Percentiles rank a stretch among this genome's conserved stretches.
phyloP scores from a whole-genome alignment of 2,329 filamentous ascomycete genomes.

The Ophiostoma pallidulum region DNA sequence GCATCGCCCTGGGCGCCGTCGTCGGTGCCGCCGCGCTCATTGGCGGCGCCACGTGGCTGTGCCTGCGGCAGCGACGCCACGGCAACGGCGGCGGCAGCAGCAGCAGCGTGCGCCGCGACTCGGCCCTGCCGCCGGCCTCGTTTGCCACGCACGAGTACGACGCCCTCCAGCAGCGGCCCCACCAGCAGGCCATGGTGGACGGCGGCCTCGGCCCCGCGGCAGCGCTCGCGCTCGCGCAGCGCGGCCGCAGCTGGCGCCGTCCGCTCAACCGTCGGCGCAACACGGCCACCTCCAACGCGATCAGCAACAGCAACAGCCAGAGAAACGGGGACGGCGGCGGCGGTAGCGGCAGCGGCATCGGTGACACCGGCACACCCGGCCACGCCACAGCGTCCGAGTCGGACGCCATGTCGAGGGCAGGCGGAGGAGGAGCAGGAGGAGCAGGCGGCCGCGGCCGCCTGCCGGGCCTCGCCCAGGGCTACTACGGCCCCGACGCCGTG shows the following conservation, averaged over 20 bases:
- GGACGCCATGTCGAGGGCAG: slow-evolving; percentile 25
- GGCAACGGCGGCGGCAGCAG: not conserved
- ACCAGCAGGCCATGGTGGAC: not conserved
- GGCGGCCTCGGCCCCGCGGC: not conserved
- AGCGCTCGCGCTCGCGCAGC: not conserved
- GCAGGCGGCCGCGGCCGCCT: slow-evolving; percentile 21
- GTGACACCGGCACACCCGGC: slow-evolving; percentile 10
- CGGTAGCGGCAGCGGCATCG: slow-evolving; percentile 15
- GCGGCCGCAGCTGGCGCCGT: slow-evolving; percentile 7
- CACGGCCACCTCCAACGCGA: slow-evolving; percentile 5
- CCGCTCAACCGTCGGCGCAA: slow-evolving; percentile 8
- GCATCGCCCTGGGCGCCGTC: slow-evolving; percentile 46
- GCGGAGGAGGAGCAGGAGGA: too few relatives aligned
- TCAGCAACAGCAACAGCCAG: slow-evolving; percentile 8
- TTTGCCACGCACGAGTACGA: slow-evolving; percentile 13
- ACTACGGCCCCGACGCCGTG: slow-evolving; percentile 35
- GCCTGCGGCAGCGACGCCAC: slow-evolving; percentile 22
- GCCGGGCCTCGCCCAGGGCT: slow-evolving; percentile 30
- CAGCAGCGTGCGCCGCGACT: slow-evolving; percentile 13
- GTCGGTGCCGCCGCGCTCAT: slow-evolving; percentile 34
- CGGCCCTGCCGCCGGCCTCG: slow-evolving; percentile 3
- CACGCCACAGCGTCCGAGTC: slow-evolving; percentile 22
- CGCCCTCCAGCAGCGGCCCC: slow-evolving; percentile 13
- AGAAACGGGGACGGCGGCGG: not conserved
- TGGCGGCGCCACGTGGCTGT: slow-evolving; percentile 38